A percentile compares a stretch with the other conserved stretches of the same genome.
Evolutionary conservation across 2,329 filamentous ascomycete species (phyloP).

Genomic region (Annulohypoxylon truncatum): DNA sequence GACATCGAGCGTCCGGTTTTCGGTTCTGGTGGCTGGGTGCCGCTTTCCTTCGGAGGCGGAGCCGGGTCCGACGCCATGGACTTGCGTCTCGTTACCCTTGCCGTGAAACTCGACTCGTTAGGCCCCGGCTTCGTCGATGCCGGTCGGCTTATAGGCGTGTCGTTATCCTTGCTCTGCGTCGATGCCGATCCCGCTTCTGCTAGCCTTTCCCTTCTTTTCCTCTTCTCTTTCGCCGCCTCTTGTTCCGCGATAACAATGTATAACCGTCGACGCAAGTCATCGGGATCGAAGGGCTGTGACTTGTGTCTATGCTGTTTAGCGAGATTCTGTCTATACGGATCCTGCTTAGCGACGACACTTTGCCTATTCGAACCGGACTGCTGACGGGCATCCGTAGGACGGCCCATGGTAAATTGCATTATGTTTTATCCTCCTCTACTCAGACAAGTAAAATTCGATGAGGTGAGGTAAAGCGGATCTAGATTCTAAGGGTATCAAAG

Average conservation of each 20-base stretch:
- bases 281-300: slow-evolving; percentile 61
- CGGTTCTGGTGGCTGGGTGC: slow-evolving; percentile 13
- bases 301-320: slow-evolving; percentile 35
- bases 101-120: slow-evolving; percentile 30
- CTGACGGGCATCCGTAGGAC: slow-evolving; percentile 15
- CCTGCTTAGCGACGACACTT: slow-evolving; percentile 19
- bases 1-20: slow-evolving; percentile 26
- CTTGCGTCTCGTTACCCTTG: slow-evolving; percentile 27
- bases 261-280: slow-evolving; percentile 66
- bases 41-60: slow-evolving; percentile 1
- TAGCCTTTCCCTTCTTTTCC: slow-evolving; percentile 48
- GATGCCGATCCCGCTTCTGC: slow-evolving; percentile 31
- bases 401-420: slow-evolving; percentile 40
- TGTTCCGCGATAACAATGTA: slow-evolving; percentile 63
- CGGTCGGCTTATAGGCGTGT: neutral
- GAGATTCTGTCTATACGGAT: slow-evolving; percentile 21
- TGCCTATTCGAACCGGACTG: slow-evolving; percentile 11
- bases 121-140: slow-evolving; percentile 24
- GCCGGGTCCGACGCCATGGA: neutral
- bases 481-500: neutral
- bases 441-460: slow-evolving; percentile 2
- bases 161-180: slow-evolving; percentile 21
- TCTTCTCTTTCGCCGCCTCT: slow-evolving; percentile 55
- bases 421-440: slow-evolving; percentile 4
- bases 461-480: neutral